These are phyloP conservation scores for Candida xiaguanensis DNA, from an alignment of 805 yeast genomes.

Conservation along the genomic window DNA sequence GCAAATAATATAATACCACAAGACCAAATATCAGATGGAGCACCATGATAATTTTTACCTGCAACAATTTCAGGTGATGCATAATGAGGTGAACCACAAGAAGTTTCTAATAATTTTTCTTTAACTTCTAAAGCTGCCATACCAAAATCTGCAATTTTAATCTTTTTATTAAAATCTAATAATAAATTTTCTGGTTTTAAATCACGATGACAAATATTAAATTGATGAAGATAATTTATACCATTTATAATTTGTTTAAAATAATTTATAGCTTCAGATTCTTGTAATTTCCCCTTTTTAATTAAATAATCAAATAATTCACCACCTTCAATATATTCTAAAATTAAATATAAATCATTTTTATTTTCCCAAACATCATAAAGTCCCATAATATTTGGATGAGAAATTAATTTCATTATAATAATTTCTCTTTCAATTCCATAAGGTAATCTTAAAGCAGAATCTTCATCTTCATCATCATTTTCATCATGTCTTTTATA, in stretches of 20 bases:
- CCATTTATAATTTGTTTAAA: constrained; percentile 85
- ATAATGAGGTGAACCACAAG: constrained; percentile 98
- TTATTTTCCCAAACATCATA: constrained; percentile 89
- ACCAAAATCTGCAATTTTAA: constrained; percentile 97
- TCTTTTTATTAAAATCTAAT: constrained; percentile 78
- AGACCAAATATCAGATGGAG: constrained; percentile 97
- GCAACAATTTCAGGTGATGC: constrained; percentile 98
- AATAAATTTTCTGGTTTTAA: constrained; percentile 77
- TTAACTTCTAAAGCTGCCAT: constrained; percentile 95
- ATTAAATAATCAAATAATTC: constrained; percentile 91
- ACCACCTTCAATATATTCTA: constrained; percentile 97
- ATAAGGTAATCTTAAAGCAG: constrained; percentile 57
- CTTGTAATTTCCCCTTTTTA: constrained; percentile 83
- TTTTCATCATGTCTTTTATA: constrained; percentile 32
- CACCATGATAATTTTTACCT: constrained; percentile 92
- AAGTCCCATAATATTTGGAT: constrained; percentile 72
- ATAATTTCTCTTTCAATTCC: constrained; percentile 87
- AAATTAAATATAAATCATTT: constrained; percentile 75
- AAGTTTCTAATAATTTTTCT: constrained; percentile 81
- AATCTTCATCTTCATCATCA: constrained; percentile 23
- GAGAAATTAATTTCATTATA: constrained; percentile 77
- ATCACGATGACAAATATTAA: constrained; percentile 86
- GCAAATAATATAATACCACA: constrained; percentile 96
- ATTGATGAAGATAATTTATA: constrained; percentile 77
- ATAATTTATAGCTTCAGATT: constrained; percentile 84